Evolutionary conservation across 768 basidiomycete genomes (phyloP).

Genomic region (Rhodotorula toruloides): DNA sequence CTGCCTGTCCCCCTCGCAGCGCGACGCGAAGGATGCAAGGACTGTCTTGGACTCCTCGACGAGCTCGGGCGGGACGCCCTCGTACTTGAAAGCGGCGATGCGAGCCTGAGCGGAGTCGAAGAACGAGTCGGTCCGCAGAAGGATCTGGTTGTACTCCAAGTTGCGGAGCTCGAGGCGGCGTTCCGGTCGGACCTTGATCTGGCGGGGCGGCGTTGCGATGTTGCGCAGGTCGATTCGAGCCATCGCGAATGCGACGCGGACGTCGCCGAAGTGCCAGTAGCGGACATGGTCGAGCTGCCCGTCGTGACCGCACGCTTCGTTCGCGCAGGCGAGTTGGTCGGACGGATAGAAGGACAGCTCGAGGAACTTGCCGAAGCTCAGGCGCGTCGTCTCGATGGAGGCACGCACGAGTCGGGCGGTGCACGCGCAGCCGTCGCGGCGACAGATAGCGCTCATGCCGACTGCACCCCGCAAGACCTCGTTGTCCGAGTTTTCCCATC

Average conservation of each 20-base stretch:
- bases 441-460: conserved; percentile 73
- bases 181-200: conserved; percentile 77
- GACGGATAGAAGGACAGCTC: conserved; percentile 89
- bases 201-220: conserved; percentile 79
- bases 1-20: conserved; percentile 62
- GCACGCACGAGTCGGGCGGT: conserved; percentile 77
- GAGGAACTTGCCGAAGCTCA: conserved; percentile 92
- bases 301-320: conserved; percentile 86
- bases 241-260: conserved; percentile 66
- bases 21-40: conserved; percentile 61
- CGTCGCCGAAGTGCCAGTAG: conserved; percentile 64
- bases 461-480: conserved; percentile 62
- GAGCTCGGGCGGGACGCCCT: conserved; percentile 49
- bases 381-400: conserved; percentile 79
- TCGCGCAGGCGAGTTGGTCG: conserved; percentile 73
- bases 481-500: conserved; percentile 31
- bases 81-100: conserved; percentile 38
- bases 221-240: conserved; percentile 78
- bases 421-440: conserved; percentile 54
- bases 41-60: conserved; percentile 55
- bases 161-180: conserved; percentile 86
- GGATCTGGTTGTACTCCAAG: conserved; percentile 72
- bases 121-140: conserved; percentile 60
- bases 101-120: conserved; percentile 51
- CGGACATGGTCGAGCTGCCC: conserved; percentile 88